Evolutionary conservation across 768 basidiomycete genomes (phyloP), one percentile per base, ranked within the genome.

Genomic region (Suillus placidus): DNA sequence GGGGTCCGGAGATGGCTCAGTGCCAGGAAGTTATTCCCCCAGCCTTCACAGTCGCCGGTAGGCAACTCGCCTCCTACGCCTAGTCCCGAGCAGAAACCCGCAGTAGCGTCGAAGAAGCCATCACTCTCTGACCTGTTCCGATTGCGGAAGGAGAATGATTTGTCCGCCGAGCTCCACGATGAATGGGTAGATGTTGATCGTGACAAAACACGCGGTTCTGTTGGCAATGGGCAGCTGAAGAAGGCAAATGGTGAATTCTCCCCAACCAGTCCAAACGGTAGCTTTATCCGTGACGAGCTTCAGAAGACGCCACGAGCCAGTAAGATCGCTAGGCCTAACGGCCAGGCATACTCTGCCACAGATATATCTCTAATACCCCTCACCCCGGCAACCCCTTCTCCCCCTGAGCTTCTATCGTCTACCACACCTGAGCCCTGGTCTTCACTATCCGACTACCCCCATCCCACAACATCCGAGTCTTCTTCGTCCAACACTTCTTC

Each of bases 1-100:
- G 92, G 88, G 30, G 92, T 93, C 32, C 89, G 88, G 75, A 91
- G 90, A 70, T 94, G 92, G 92, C 75, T 93, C 52, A 89, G 81
- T 68, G 86, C 75, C 55, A 87, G 87, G 74, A 88, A 84, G 73
- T 78, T 84, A 26, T 85, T 86, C 65, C 77, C 84, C 8, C 79
- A 84, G 2, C 80, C 80, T 40, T 71, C 81, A 9, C 78, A 81
- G 3, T 74, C 82, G 61, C 74, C 80, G 32, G 72, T 75, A 61
- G 77, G 80, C 6, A 78, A 80, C 2, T 73, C 80, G 20, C 70
- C 78, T 18, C 72, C 77, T 34, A 67, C 79, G 35, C 68, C 75
- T 76, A 69, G 71, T 66, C 70, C 71, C 37, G 81, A 73, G 67
- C 70, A 70, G 65, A 80, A 67, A 52, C 82, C 77, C 20, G 70